These are phyloP conservation scores for Chrysopogon serrulatus DNA, from an alignment of 176 grass and related monocot species.

Conservation along the genomic window DNA sequence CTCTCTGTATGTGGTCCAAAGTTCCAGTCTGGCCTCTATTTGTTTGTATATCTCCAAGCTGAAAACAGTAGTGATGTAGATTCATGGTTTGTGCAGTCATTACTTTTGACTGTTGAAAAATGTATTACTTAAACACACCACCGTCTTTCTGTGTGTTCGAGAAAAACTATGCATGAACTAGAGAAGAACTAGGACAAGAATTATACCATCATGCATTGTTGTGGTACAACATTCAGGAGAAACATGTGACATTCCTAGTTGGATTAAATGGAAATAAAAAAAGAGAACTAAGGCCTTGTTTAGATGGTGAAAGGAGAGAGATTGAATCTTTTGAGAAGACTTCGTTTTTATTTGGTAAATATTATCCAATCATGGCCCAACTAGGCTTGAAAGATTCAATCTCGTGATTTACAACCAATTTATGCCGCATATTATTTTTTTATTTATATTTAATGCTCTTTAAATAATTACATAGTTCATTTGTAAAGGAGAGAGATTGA, in stretches of 20 bases:
- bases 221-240: not conserved
- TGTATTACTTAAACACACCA: not conserved
- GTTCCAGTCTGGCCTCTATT: not conserved
- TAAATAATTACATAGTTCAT: too few relatives aligned
- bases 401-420: too few relatives aligned
- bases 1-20: not conserved
- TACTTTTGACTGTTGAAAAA: not conserved
- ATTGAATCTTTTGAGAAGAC: too few relatives aligned
- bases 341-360: too few relatives aligned
- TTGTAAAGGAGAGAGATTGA: too few relatives aligned
- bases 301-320: too few relatives aligned
- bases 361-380: too few relatives aligned
- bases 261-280: too few relatives aligned
- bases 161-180: not conserved
- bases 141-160: not conserved
- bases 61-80: not conserved
- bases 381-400: too few relatives aligned
- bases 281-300: too few relatives aligned
- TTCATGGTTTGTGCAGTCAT: not conserved
- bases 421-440: too few relatives aligned
- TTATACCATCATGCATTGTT: not conserved
- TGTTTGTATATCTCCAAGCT: not conserved
- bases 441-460: too few relatives aligned
- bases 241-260: not conserved
- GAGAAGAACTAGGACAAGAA: not conserved